phyloP scores from a whole-genome alignment of 768 basidiomycete genomes.

The Hortiboletus campestris region DNA sequence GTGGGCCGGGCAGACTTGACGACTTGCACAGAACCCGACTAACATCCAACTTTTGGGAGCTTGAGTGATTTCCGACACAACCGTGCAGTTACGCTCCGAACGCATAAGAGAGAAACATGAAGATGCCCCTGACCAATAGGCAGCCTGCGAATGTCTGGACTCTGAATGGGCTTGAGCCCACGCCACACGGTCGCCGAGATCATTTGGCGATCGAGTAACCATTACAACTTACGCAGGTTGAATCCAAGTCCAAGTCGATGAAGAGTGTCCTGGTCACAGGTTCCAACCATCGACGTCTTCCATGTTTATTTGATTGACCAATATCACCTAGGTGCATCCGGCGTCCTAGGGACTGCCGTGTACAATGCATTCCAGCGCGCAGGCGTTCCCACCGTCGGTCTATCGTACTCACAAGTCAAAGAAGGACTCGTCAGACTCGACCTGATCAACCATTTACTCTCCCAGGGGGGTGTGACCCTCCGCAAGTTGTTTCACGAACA shows the following conservation, averaged over 20 bases:
- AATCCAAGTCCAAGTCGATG: slow-evolving; percentile 14
- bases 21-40: not conserved
- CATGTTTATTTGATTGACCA: slow-evolving; percentile 11
- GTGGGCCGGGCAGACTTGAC: not conserved
- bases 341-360: slow-evolving; percentile 83
- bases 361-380: slow-evolving; percentile 57
- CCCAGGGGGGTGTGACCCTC: slow-evolving; percentile 40
- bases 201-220: not conserved
- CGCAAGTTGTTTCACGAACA: slow-evolving; percentile 52
- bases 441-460: slow-evolving; percentile 48
- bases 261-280: slow-evolving; percentile 63
- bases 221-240: not conserved
- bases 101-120: not conserved
- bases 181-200: not conserved
- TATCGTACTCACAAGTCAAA: slow-evolving; percentile 69
- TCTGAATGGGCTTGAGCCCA: no score
- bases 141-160: not conserved
- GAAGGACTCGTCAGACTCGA: slow-evolving; percentile 60
- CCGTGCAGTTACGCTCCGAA: not conserved
- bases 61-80: not conserved
- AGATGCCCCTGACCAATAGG: not conserved
- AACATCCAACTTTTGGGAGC: not conserved
- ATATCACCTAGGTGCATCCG: slow-evolving; percentile 71
- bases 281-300: slow-evolving; percentile 8
- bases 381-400: slow-evolving; percentile 52